A percentile compares a stretch with the other conserved stretches of the same genome.
Conservation (phyloP, 371 early-diverging fungal species). For the Zychaea mexicana region DNA sequence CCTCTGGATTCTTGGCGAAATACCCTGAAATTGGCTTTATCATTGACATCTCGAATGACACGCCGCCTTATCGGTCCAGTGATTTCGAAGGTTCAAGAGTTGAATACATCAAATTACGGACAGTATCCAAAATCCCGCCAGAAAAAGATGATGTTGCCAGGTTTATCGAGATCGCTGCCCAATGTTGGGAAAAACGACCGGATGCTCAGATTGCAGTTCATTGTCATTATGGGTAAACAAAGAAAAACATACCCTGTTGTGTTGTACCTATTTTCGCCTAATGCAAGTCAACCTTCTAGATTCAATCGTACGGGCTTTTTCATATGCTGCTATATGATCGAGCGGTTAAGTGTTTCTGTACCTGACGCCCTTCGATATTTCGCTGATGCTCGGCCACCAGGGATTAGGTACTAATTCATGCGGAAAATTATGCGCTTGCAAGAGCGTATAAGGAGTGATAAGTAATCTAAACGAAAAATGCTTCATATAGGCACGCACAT, state of each 20-base stretch:
- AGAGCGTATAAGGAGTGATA: too few species aligned
- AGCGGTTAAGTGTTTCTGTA: slow-evolving; percentile 57
- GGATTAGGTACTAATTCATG: slow-evolving; percentile 52
- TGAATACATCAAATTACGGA: slow-evolving; percentile 65
- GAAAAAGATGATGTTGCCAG: slow-evolving; percentile 55
- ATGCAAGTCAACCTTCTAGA: slow-evolving; percentile 27
- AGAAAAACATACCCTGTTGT: too few species aligned
- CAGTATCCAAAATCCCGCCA: slow-evolving; percentile 73
- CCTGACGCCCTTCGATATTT: slow-evolving; percentile 62
- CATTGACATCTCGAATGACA: slow-evolving; percentile 55
- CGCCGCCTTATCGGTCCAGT: slow-evolving; percentile 65
- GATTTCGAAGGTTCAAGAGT: slow-evolving; percentile 64
- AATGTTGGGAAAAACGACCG: slow-evolving; percentile 63
- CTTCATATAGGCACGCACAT: slow-evolving; percentile 57
- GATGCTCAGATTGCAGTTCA: slow-evolving; percentile 71
- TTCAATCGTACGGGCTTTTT: slow-evolving; percentile 75
- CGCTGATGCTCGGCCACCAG: slow-evolving; percentile 66
- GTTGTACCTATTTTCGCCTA: neutral
- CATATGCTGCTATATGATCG: slow-evolving; percentile 70
- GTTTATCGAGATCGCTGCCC: slow-evolving; percentile 54
- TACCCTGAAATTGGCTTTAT: slow-evolving; percentile 66
- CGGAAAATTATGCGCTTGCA: neutral
- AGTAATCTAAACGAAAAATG: too few species aligned
- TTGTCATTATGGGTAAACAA: slow-evolving; percentile 75
- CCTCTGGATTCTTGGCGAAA: slow-evolving; percentile 58